Conservation (phyloP, 2,329 filamentous ascomycete genomes). For the Fusarium sp. region DNA sequence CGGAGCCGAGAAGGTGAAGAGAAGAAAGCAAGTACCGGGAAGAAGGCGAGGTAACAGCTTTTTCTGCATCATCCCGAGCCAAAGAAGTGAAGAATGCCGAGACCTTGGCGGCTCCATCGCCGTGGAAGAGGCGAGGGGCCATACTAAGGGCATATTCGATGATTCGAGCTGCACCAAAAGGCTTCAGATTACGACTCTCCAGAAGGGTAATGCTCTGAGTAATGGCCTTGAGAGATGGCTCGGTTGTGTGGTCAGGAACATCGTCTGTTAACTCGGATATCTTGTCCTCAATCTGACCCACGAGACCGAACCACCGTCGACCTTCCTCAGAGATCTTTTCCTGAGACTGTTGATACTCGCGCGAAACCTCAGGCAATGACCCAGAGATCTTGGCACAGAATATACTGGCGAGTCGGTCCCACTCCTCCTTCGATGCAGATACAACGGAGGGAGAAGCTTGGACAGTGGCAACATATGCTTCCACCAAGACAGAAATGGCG, state of each 20-base stretch:
- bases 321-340: slow-evolving; percentile 73
- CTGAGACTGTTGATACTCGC: slow-evolving; percentile 80
- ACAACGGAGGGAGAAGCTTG: slow-evolving; percentile 56
- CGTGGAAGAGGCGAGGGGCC: slow-evolving; percentile 56
- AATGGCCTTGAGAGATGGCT: slow-evolving; percentile 47
- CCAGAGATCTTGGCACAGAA: slow-evolving; percentile 76
- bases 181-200: slow-evolving; percentile 64
- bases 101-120: slow-evolving; percentile 49
- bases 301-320: slow-evolving; percentile 73
- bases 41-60: slow-evolving; percentile 75
- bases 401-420: slow-evolving; percentile 69
- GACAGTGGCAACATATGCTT: slow-evolving; percentile 59
- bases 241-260: slow-evolving; percentile 45
- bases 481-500: slow-evolving; percentile 55
- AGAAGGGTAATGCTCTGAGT: slow-evolving; percentile 56
- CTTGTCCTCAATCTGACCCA: slow-evolving; percentile 57
- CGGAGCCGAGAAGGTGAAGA: slow-evolving; percentile 66
- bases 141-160: slow-evolving; percentile 54
- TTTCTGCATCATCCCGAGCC: slow-evolving; percentile 64
- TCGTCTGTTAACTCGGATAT: slow-evolving; percentile 32
- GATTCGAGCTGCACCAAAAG: slow-evolving; percentile 64
- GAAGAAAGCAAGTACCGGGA: slow-evolving; percentile 73
- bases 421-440: slow-evolving; percentile 66
- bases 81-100: slow-evolving; percentile 60
- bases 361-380: slow-evolving; percentile 84